phyloP scores from a whole-genome alignment of 768 basidiomycete genomes.

The Tylopilus subfusipes region DNA sequence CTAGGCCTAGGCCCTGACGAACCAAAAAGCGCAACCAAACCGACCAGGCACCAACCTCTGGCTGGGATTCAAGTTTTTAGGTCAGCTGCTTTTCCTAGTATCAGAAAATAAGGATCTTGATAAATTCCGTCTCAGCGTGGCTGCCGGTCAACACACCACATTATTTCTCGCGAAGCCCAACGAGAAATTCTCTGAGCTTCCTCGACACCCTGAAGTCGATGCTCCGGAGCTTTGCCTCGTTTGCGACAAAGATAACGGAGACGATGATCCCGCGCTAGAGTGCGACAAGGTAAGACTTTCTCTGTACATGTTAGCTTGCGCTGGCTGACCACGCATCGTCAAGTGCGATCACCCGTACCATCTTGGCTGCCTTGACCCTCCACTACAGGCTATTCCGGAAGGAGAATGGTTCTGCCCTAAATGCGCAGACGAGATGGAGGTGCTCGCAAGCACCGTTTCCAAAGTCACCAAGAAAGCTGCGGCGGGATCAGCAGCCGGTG shows the following conservation, averaged over 20 bases:
- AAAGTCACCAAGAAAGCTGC: slow-evolving; percentile 20
- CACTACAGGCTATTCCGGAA: slow-evolving; percentile 71
- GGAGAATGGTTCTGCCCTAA: slow-evolving; percentile 92
- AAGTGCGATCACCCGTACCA: slow-evolving; percentile 93
- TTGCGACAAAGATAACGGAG: slow-evolving; percentile 68
- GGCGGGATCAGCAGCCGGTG: slow-evolving; percentile 4
- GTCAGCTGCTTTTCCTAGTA: slow-evolving; percentile 44
- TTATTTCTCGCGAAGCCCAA: slow-evolving; percentile 76
- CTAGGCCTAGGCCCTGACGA: slow-evolving; percentile 77
- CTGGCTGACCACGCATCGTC: slow-evolving; percentile 2
- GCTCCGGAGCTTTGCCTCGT: slow-evolving; percentile 67
- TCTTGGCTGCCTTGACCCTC: slow-evolving; percentile 74
- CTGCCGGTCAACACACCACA: slow-evolving; percentile 84
- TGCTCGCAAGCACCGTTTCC: slow-evolving; percentile 28
- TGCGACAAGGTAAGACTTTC: slow-evolving; percentile 75
- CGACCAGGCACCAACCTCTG: slow-evolving; percentile 65
- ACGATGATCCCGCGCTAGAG: slow-evolving; percentile 72
- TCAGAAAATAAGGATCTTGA: not conserved
- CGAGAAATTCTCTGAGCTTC: slow-evolving; percentile 71
- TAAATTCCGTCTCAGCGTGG: slow-evolving; percentile 49
- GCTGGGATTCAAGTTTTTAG: slow-evolving; percentile 72
- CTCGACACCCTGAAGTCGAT: slow-evolving; percentile 76
- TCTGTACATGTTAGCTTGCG: not conserved
- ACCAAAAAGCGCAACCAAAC: slow-evolving; percentile 85
- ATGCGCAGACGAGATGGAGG: slow-evolving; percentile 59